Conservation (phyloP, 768 basidiomycete species). For the Phallus indusiatus region DNA sequence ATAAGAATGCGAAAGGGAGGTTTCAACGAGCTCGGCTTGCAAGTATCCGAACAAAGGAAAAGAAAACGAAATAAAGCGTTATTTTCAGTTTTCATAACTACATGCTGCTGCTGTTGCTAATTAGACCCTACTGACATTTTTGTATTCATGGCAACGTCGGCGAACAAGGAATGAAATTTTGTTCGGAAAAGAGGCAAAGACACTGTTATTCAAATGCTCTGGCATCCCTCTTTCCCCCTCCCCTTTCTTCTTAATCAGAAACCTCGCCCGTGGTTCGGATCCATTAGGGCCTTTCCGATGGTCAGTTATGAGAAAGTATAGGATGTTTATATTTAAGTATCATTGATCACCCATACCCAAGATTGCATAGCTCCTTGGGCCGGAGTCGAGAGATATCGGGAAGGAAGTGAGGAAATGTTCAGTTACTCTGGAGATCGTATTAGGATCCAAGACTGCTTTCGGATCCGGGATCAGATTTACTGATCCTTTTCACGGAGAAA, state of each 20-base stretch:
- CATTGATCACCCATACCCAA: neutral
- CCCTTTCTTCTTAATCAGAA: neutral
- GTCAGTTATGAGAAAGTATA: too few species aligned
- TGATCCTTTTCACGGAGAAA: neutral
- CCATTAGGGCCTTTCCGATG: neutral
- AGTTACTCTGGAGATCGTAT: too few species aligned
- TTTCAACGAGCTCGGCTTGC: too few species aligned
- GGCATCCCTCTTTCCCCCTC: too few species aligned
- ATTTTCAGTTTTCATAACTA: too few species aligned
- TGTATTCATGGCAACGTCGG: too few species aligned
- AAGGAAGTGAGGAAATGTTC: neutral
- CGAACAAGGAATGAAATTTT: neutral
- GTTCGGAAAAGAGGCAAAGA: neutral
- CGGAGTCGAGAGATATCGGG: neutral
- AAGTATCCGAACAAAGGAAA: too few species aligned
- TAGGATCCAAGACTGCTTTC: neutral
- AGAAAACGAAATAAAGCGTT: too few species aligned
- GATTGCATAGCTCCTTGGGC: neutral
- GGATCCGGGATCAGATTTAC: neutral
- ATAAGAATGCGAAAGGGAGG: neutral
- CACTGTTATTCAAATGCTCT: too few species aligned
- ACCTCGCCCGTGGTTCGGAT: neutral
- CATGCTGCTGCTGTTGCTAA: too few species aligned
- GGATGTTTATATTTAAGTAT: too few species aligned
- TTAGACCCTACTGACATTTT: too few species aligned